These are phyloP conservation scores for Plantago lanceolata DNA, from an alignment of 305 asterid species.

Conservation along the genomic window DNA sequence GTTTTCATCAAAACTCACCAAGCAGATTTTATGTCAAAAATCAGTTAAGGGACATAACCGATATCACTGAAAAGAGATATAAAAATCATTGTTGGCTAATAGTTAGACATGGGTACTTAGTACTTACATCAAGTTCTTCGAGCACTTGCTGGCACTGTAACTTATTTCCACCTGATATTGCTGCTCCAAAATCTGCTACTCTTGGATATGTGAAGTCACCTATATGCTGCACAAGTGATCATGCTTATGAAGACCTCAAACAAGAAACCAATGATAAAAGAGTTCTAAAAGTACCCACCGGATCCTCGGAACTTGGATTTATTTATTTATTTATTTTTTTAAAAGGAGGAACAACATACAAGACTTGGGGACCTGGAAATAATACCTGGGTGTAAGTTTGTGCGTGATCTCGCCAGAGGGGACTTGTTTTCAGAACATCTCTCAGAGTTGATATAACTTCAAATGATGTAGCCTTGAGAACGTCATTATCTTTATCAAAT, in stretches of 20 bases:
- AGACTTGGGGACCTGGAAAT: neutral
- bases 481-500: conserved; percentile 80
- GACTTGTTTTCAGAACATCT: conserved; percentile 83
- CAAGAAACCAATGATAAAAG: too few relatives aligned
- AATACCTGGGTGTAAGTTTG: conserved; percentile 89
- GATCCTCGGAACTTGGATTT: too few relatives aligned
- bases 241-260: conserved; percentile 18
- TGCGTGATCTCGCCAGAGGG: conserved; percentile 96
- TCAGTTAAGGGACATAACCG: neutral
- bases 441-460: conserved; percentile 92
- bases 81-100: neutral
- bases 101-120: conserved; percentile 39
- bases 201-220: conserved; percentile 95
- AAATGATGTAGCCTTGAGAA: conserved; percentile 92
- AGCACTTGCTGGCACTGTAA: conserved; percentile 87
- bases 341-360: too few relatives aligned
- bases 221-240: conserved; percentile 64
- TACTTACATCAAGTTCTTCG: conserved; percentile 97
- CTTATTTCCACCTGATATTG: conserved; percentile 94
- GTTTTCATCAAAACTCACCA: neutral
- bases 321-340: too few relatives aligned
- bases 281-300: too few relatives aligned
- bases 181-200: conserved; percentile 99
- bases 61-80: neutral
- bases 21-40: neutral